Evolutionary conservation across 805 yeast genomes (phyloP).

Genomic region (Ogataea siamensis): DNA sequence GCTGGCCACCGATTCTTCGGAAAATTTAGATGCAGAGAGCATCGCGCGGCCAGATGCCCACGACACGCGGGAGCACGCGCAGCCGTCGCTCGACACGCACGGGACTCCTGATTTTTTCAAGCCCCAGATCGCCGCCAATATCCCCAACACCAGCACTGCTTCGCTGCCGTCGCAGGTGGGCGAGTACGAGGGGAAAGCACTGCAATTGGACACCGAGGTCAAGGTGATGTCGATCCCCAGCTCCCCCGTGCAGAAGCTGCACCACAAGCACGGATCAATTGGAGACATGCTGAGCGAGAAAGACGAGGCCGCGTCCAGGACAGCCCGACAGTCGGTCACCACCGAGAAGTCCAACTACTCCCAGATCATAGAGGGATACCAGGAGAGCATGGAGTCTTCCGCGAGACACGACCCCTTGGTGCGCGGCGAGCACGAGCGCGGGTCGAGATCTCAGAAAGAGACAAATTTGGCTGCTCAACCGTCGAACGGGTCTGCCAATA

Average conservation of each 20-base stretch:
- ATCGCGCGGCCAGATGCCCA: conserved; percentile 2
- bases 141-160: conserved; percentile 2
- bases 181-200: conserved; percentile 18
- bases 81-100: not conserved
- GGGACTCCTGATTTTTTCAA: not conserved
- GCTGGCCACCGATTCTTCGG: conserved; percentile 18
- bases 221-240: conserved; percentile 16
- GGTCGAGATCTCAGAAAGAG: not conserved
- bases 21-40: conserved; percentile 2
- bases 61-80: conserved; percentile 6
- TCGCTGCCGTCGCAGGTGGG: conserved; percentile 18
- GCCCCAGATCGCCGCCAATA: not conserved
- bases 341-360: conserved; percentile 12
- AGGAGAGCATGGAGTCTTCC: conserved; percentile 4
- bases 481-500: conserved; percentile 3
- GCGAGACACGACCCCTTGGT: not conserved
- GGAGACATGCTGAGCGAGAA: conserved; percentile 4
- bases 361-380: conserved; percentile 14
- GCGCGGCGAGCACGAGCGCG: not conserved
- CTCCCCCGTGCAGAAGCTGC: conserved; percentile 15
- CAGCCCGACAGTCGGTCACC: conserved; percentile 4
- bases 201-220: conserved; percentile 15
- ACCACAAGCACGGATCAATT: conserved; percentile 16
- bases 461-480: not conserved
- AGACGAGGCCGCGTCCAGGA: conserved; percentile 2